Base-by-base conservation (phyloP, 2,329 filamentous ascomycete species). In the Nannizziopsis arthrosporioides region DNA sequence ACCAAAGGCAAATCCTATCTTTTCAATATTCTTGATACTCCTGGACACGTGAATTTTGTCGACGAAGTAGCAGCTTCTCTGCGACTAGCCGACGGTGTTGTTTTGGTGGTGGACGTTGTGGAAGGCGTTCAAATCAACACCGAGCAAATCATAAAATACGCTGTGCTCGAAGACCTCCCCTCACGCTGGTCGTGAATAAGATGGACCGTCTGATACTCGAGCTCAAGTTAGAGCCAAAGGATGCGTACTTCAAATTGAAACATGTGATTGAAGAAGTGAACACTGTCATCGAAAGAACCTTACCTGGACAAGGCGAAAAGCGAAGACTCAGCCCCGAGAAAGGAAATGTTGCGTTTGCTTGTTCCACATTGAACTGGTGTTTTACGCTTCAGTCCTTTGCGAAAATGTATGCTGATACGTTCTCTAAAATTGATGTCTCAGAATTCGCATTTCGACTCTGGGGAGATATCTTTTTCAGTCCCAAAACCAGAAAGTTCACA, bases 81-180 rank as follows among this genome's bases (percentile, higher is more conserved):
- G 58, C 80, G 92, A 37, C 69, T 98, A 44, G 89, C 85, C 3
- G 92, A 98, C 62, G 92, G 92, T 51, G 81, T 96, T 18, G 90
- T 93, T 45, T 71, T 98, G 42, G 83, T 98, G 11, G 89, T 98
- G 12, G 92, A 98, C 63, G 87, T 95, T 17, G 86, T 98, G 1
- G 92, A 98, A 66, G 92, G 92, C n/a, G 89, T 98, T n/a, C 92
- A 96, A 69, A 78, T 92, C 59, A 94, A 94, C 65, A 94, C 92
- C 0, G 90, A 98, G 68, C 85, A 95, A 64, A 89, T 94, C 59
- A 95, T 98, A 69, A 94, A 87, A 68, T 87, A 98, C 65, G 89
- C 89, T 2, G 84, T 95, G 2, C 73, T 94, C 22, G 86, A 95
- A 63, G 85, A 88, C 57, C 74, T 96, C 3, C 90, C 92, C 69